Conservation (phyloP, 306 rosid genomes). For the Datisca glomerata region DNA sequence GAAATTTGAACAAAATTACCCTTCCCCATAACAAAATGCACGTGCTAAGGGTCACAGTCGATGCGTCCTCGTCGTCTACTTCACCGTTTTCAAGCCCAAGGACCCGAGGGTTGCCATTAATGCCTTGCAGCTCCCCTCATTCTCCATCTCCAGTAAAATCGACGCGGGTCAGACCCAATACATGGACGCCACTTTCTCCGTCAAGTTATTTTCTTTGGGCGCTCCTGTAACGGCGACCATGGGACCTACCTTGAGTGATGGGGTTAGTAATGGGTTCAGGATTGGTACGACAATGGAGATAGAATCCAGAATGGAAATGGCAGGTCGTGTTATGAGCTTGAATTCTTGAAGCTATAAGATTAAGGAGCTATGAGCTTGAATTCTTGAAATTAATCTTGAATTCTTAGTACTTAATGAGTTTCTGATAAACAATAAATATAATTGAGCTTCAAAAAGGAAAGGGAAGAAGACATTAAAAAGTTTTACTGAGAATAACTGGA, state of each 20-base stretch:
- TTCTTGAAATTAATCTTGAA: too few relatives aligned
- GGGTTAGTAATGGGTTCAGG: conserved; percentile 17
- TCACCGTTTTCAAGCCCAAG: conserved; percentile 57
- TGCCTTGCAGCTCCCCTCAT: conserved; percentile 62
- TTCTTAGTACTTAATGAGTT: too few relatives aligned
- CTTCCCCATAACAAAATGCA: too few relatives aligned
- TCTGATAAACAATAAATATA: too few relatives aligned
- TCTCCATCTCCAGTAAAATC: conserved; percentile 41
- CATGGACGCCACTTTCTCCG: conserved; percentile 63
- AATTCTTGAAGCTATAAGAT: too few relatives aligned
- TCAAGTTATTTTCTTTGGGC: conserved; percentile 34
- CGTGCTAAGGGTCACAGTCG: too few relatives aligned
- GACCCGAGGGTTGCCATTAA: conserved; percentile 49
- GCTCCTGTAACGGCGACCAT: not conserved
- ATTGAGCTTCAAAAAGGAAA: too few relatives aligned
- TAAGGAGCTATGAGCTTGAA: too few relatives aligned
- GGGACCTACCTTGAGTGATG: conserved; percentile 20
- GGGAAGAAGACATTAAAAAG: too few relatives aligned
- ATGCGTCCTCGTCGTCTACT: conserved; percentile 44
- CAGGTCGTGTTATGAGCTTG: conserved; percentile 61
- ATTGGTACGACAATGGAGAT: conserved; percentile 46
- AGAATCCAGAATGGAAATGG: conserved; percentile 44
- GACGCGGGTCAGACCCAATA: conserved; percentile 40
- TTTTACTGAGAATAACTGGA: too few relatives aligned
- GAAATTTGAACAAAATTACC: too few relatives aligned